Evolutionary conservation across 345 rosid species (phyloP), one percentile per base, ranked within the genome.

Genomic region (Nephelium lappaceum): DNA sequence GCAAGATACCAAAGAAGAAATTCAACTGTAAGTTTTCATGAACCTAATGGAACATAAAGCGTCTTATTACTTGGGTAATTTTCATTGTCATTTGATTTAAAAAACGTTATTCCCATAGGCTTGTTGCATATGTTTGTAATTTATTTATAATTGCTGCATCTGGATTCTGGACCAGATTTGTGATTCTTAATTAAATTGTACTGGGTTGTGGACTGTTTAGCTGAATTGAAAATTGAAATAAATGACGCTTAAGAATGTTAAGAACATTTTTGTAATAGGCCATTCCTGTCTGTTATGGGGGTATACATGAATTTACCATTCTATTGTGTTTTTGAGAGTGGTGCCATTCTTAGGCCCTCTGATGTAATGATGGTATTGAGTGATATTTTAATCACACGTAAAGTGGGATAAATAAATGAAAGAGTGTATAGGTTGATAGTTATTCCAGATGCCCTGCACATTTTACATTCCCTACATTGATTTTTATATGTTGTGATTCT

Each of bases 1-100:
- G 93, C 78, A 93, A 87, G 86, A 87, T 91, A 75, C 86, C 97
- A 2, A 91, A 96, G 84, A 93, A 91, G 87, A 89, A 89, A 88
- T 90, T 94, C 82, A 94, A 96, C 75, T 21, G 99, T 93, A 76
- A 91, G 98, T 85, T 79, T 11, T 84, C 72, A 38, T 77, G 8
- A 69, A 1, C 64, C 78, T 19, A 24, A 31, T 49, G 42, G 58
- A 41, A 55, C 41, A 6, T 53, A 57, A 60, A 21, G 24, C 42
- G 6, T 73, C 6, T 73, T 41, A 60, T 60, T 23, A 73, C 19
- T 73, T 60, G 8, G 23, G 45, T 39, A 4, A 4, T 60, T 73
- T 67, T 38, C 43, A 8, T 58, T n/a, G 38, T 73, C 39, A 60
- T 58, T 58, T 73, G 31, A 24, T 58, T 39, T 19, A 7, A 12